These are phyloP conservation scores for Aspergillus uvarum DNA, from an alignment of 2,329 filamentous ascomycete genomes.

Conservation along the genomic window DNA sequence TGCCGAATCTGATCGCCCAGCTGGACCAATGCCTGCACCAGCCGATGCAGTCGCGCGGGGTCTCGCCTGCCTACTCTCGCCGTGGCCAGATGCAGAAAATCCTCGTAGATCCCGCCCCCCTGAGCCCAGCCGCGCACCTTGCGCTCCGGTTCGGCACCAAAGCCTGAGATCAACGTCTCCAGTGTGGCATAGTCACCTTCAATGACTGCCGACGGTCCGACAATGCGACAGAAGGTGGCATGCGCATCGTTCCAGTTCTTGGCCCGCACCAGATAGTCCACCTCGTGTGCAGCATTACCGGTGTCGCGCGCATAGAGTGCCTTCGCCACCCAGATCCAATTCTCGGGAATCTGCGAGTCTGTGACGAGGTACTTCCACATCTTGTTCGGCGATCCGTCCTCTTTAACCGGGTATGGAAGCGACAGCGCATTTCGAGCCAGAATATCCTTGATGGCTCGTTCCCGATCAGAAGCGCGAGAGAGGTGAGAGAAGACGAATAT, in stretches of 20 bases:
- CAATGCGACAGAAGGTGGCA: conserved; percentile 72
- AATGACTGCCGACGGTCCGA: conserved; percentile 80
- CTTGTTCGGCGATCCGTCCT: conserved; percentile 39
- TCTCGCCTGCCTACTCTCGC: conserved; percentile 41
- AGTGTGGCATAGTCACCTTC: conserved; percentile 74
- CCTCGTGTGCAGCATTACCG: conserved; percentile 68
- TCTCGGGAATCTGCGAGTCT: conserved; percentile 67
- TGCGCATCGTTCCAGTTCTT: conserved; percentile 78
- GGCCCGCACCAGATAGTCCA: conserved; percentile 76
- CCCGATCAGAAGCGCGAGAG: conserved; percentile 61
- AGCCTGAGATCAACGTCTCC: conserved; percentile 67
- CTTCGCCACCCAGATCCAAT: conserved; percentile 86
- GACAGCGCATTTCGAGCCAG: conserved; percentile 69
- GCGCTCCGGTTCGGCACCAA: conserved; percentile 60
- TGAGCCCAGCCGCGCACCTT: conserved; percentile 71
- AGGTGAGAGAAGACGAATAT: conserved; percentile 77
- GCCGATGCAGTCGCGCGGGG: conserved; percentile 42
- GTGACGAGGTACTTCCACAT: conserved; percentile 61
- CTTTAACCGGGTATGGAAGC: conserved; percentile 60
- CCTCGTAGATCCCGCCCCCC: conserved; percentile 77
- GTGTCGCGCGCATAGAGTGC: conserved; percentile 76
- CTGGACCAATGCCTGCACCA: conserved; percentile 49
- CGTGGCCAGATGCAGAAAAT: conserved; percentile 55
- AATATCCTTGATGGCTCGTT: conserved; percentile 68
- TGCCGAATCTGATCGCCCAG: conserved; percentile 43